Percentiles rank a stretch among this genome's conserved stretches.
These are phyloP conservation scores for Xylaria arbuscula DNA, from an alignment of 2,329 filamentous ascomycete genomes.

Conservation along the genomic window DNA sequence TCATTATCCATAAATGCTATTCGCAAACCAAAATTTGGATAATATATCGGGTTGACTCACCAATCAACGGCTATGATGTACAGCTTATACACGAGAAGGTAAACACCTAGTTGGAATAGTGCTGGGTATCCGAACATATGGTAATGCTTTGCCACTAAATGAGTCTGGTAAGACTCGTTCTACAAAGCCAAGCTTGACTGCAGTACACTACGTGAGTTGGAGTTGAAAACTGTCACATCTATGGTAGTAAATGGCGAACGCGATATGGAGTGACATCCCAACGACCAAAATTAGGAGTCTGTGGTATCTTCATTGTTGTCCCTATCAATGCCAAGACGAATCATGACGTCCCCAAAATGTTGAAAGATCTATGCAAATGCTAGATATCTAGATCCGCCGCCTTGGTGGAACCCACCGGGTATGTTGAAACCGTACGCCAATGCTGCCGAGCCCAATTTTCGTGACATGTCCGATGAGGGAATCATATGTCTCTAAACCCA, in stretches of 20 bases:
- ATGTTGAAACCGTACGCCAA: slow-evolving; percentile 56
- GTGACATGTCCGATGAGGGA: slow-evolving; percentile 54
- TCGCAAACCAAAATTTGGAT: no score
- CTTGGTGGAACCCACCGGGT: slow-evolving; percentile 42
- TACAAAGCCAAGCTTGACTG: no score
- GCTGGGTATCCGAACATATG: no score
- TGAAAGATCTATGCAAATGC: slow-evolving; percentile 41
- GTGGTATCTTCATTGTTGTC: slow-evolving; percentile 36
- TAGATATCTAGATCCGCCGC: slow-evolving; percentile 39
- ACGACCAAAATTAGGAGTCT: slow-evolving; percentile 21
- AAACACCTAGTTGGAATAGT: no score
- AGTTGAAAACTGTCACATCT: neutral
- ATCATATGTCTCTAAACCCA: slow-evolving; percentile 52
- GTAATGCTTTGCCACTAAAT: no score
- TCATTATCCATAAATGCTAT: no score
- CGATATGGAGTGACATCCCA: slow-evolving; percentile 26
- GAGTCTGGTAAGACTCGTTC: no score
- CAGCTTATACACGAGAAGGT: no score
- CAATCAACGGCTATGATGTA: no score
- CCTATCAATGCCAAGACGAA: slow-evolving; percentile 23
- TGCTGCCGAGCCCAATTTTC: slow-evolving; percentile 52
- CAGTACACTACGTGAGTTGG: neutral
- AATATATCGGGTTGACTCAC: no score
- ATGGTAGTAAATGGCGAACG: neutral
- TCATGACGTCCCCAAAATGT: slow-evolving; percentile 36